Conservation (phyloP, 129 eudicot species). For the Centella asiatica region DNA sequence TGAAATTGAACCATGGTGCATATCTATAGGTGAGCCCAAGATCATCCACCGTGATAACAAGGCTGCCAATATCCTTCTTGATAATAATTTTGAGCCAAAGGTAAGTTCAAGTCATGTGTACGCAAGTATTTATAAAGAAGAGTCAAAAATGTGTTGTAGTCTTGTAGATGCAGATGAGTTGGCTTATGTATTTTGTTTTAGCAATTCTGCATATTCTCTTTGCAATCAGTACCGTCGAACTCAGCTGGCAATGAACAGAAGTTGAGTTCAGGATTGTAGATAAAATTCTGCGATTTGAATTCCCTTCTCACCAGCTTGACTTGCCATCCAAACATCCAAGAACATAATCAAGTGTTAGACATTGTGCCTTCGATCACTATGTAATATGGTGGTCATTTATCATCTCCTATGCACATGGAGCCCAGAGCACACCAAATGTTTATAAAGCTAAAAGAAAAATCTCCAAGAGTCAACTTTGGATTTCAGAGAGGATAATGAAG, state of each 20-base stretch:
- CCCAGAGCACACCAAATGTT: background rate
- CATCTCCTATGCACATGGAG: too few relatives aligned
- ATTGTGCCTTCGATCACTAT: background rate
- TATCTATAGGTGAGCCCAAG: constrained; percentile 69
- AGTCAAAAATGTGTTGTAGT: too few relatives aligned
- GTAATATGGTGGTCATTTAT: background rate
- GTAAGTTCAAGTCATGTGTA: constrained; percentile 26
- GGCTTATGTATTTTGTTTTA: too few relatives aligned
- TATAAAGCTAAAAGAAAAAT: background rate
- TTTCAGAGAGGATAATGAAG: background rate
- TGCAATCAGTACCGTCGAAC: too few relatives aligned
- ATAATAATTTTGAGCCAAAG: constrained; percentile 74
- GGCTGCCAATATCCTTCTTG: constrained; percentile 83
- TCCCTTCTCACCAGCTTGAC: background rate
- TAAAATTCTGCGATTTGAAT: too few relatives aligned
- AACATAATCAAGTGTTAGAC: background rate
- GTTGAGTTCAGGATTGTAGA: too few relatives aligned
- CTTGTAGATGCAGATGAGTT: too few relatives aligned
- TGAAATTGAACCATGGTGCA: background rate
- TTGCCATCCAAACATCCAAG: background rate
- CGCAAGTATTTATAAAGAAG: too few relatives aligned
- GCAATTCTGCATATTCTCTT: too few relatives aligned
- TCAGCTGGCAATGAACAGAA: too few relatives aligned
- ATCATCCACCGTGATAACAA: constrained; percentile 91
- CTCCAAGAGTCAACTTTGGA: background rate